phyloP scores from a whole-genome alignment of 2,329 filamentous ascomycete genomes.

The Exserohilum rostratum region DNA sequence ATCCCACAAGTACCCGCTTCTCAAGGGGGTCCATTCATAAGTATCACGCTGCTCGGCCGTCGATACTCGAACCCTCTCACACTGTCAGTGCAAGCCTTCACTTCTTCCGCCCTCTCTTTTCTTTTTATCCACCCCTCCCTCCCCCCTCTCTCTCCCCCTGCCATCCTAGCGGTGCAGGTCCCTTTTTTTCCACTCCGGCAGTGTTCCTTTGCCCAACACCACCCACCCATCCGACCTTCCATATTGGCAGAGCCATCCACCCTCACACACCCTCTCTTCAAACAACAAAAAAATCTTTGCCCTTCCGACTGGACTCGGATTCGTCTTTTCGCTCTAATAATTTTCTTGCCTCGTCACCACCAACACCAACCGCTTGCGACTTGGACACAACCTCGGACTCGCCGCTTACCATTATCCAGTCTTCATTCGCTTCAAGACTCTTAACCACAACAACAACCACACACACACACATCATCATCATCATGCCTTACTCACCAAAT shows the following conservation, averaged over 20 bases:
- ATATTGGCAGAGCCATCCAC: slow-evolving; percentile 40
- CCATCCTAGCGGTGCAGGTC: slow-evolving; percentile 39
- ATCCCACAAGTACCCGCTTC: slow-evolving; percentile 20
- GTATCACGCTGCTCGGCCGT: slow-evolving; percentile 39
- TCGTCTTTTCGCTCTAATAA: slow-evolving; percentile 31
- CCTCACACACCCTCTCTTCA: no score
- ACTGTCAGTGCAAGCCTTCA: slow-evolving; percentile 41
- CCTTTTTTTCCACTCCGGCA: slow-evolving; percentile 34
- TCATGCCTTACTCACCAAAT: slow-evolving; percentile 55
- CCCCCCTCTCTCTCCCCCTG: slow-evolving; percentile 25
- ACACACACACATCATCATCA: slow-evolving; percentile 21
- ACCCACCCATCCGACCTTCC: slow-evolving; percentile 26
- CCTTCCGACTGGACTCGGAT: slow-evolving; percentile 32
- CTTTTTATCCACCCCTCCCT: slow-evolving; percentile 9
- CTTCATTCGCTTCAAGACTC: slow-evolving; percentile 26
- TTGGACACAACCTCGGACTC: slow-evolving; percentile 40
- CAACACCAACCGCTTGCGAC: background rate
- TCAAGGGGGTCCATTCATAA: slow-evolving; percentile 31
- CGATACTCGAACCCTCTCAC: slow-evolving; percentile 19
- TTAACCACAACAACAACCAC: slow-evolving; percentile 15
- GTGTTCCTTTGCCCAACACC: slow-evolving; percentile 24
- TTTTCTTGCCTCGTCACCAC: slow-evolving; percentile 30
- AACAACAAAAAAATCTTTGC: slow-evolving; percentile 15
- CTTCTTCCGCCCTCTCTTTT: slow-evolving; percentile 32
- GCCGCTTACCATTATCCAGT: slow-evolving; percentile 39